Base-by-base conservation (phyloP, 2,329 filamentous ascomycete species). In the Microcyclospora tardicrescens region DNA sequence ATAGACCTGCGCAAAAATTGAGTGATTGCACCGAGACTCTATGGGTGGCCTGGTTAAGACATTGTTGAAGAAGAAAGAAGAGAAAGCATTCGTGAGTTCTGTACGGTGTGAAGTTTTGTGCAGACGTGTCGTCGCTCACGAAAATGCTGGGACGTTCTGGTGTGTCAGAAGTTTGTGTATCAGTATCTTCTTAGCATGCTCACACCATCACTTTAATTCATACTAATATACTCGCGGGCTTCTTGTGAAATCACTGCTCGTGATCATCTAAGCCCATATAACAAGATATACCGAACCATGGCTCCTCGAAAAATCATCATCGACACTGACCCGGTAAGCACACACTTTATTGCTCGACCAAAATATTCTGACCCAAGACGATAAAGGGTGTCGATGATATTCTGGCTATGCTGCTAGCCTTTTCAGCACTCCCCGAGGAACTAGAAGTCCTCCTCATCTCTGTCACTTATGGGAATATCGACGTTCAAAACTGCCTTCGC, bases 21-120 rank as follows among this genome's bases (percentile, higher is more conserved):
- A 87, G 56, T 37, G 63, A 51, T 77, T 83, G 77, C 78, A 82
- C 82, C 87, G 89, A 93, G 91, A 98, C 91, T 98, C 91, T 96
- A 96, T 89, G 83, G 84, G 83, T 77, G 80, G 82, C 80, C 85
- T 80, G 78, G 36, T 49, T 60, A 71, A 75, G 77, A 84, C 79
- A 84, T 84, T 89, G 70, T 72, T 56, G 59, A 63, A 63, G 60
- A 61, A 68, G 69, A 61, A 61, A 62, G 62, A 58, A 48, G 44
- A 37, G 43, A 41, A 32, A 40, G 41, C 28, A 41, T 13, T 34
- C n/a, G 31, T 5, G 32, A 39, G 15, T n/a, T 24, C 35, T 35
- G 4, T 32, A 6, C 30, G 30, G 14, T n/a, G 30, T 32, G 30
- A n/a, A 32, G 30, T 32, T 32, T 32, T 15, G 30, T 32, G 30